A percentile compares a stretch with the other conserved stretches of the same genome.
phyloP scores from a whole-genome alignment of 2,329 filamentous ascomycete genomes.

The Penicillium sp. region DNA sequence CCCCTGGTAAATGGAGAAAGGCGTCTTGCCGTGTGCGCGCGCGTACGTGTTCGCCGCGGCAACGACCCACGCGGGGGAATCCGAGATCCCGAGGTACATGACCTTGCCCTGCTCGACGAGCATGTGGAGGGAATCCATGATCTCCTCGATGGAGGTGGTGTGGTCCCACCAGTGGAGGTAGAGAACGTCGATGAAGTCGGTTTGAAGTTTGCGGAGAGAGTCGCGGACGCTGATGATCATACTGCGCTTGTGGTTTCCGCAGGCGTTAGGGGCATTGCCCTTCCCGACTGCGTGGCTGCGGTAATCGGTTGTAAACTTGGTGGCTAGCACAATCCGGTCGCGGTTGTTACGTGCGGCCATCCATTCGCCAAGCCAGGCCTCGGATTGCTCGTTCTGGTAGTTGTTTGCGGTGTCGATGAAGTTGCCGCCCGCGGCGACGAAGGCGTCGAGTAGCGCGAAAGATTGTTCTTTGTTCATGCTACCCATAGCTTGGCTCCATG shows the following conservation, averaged over 20 bases:
- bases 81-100: slow-evolving; percentile 44
- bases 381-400: slow-evolving; percentile 65
- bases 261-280: slow-evolving; percentile 42
- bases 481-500: slow-evolving; percentile 58
- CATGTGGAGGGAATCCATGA: slow-evolving; percentile 34
- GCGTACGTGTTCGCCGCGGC: slow-evolving; percentile 44
- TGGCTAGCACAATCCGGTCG: slow-evolving; percentile 70
- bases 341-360: slow-evolving; percentile 64
- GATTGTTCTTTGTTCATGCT: slow-evolving; percentile 62
- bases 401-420: slow-evolving; percentile 72
- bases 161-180: slow-evolving; percentile 57
- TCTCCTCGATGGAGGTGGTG: slow-evolving; percentile 34
- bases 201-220: slow-evolving; percentile 51
- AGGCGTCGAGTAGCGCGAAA: slow-evolving; percentile 67
- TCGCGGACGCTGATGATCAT: slow-evolving; percentile 46
- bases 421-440: slow-evolving; percentile 65
- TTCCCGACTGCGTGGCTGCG: slow-evolving; percentile 36
- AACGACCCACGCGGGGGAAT: slow-evolving; percentile 45
- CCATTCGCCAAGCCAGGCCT: slow-evolving; percentile 70
- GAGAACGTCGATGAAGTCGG: slow-evolving; percentile 55
- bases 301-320: slow-evolving; percentile 66
- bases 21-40: slow-evolving; percentile 40
- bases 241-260: slow-evolving; percentile 46
- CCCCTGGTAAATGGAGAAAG: slow-evolving; percentile 43
- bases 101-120: slow-evolving; percentile 44